These are phyloP conservation scores for Lentinula edodes DNA, from an alignment of 768 basidiomycete genomes.

Conservation along the genomic window DNA sequence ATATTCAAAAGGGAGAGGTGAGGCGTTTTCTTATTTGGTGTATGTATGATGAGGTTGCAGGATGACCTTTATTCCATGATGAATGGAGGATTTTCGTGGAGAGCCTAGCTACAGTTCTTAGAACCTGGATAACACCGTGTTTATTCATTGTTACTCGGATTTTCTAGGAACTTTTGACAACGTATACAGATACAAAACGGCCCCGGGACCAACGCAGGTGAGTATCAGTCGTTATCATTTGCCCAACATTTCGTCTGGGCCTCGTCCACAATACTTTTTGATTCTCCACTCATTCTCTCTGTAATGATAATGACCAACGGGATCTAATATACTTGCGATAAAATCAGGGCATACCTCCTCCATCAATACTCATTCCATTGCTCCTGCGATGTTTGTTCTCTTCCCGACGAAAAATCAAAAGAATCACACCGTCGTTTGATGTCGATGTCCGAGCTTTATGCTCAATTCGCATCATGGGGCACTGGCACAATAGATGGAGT, in stretches of 20 bases:
- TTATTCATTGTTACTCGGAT: neutral
- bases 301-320: neutral
- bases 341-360: conserved; percentile 38
- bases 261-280: neutral
- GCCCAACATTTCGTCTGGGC: neutral
- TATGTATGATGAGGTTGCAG: neutral
- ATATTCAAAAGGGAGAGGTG: conserved; percentile 48
- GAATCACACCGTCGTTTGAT: conserved; percentile 47
- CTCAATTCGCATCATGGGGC: conserved; percentile 46
- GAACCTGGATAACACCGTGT: neutral
- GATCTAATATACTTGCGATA: neutral
- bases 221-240: conserved; percentile 2
- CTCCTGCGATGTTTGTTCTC: conserved; percentile 52
- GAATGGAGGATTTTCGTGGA: neutral
- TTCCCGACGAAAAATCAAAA: conserved; percentile 39
- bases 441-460: conserved; percentile 39
- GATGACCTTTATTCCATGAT: neutral
- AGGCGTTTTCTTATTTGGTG: neutral
- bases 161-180: conserved; percentile 53
- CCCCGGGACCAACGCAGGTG: conserved; percentile 51
- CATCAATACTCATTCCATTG: conserved; percentile 55
- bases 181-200: conserved; percentile 53
- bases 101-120: neutral
- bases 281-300: neutral
- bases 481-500: conserved; percentile 34